Conservation (phyloP, 805 yeast species). For the Blastobotrys terrestris region DNA sequence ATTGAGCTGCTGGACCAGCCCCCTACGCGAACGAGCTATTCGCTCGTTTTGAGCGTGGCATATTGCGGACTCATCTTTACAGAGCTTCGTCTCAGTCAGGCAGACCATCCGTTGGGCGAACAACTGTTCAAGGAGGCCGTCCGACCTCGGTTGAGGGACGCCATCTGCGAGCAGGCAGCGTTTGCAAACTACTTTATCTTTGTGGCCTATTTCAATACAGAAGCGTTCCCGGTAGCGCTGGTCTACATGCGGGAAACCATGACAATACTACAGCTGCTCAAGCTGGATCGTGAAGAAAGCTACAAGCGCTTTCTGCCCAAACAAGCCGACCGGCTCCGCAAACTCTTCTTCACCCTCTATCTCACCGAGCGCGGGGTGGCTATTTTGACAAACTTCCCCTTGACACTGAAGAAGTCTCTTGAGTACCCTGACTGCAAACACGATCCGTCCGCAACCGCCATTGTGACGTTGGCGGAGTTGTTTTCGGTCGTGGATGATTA, state of each 20-base stretch:
- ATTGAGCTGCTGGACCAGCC: constrained; percentile 7
- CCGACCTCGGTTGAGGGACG: constrained; percentile 1
- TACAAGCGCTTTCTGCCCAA: constrained; percentile 3
- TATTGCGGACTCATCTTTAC: constrained; percentile 1
- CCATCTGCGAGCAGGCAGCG: constrained; percentile 5
- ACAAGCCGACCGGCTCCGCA: constrained; percentile 8
- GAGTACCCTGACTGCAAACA: constrained; percentile 6
- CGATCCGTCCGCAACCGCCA: constrained; percentile 4
- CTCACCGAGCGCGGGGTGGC: constrained; percentile 15
- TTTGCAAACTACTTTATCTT: constrained; percentile 11
- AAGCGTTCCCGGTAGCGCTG: constrained; percentile 5
- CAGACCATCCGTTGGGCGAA: constrained; percentile 1
- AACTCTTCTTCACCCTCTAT: constrained; percentile 8
- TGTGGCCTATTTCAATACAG: constrained; percentile 7
- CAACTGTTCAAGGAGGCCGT: constrained; percentile 6
- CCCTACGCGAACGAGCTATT: constrained; percentile 6
- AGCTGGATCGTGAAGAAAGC: constrained; percentile 10
- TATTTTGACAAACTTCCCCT: constrained; percentile 11
- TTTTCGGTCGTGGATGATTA: constrained; percentile 13
- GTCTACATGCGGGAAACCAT: constrained; percentile 13
- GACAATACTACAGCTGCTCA: constrained; percentile 14
- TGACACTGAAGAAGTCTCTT: constrained; percentile 11
- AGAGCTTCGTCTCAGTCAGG: background rate
- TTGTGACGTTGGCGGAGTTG: constrained; percentile 11
- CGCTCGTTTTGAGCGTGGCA: constrained; percentile 7